Evolutionary conservation across 2,329 filamentous ascomycete species (phyloP).

Genomic region (Diaporthe citrichinensis): DNA sequence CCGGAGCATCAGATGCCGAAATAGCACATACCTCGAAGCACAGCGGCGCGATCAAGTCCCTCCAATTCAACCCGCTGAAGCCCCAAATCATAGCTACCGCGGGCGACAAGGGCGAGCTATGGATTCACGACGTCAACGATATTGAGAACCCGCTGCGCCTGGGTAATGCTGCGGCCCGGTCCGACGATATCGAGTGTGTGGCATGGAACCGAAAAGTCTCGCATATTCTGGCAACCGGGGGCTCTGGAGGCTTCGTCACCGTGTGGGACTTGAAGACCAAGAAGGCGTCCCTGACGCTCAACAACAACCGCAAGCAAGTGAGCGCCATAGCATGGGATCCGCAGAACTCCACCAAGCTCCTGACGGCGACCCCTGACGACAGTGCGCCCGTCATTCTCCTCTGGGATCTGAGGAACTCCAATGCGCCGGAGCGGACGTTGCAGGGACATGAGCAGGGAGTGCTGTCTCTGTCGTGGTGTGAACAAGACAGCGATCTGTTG

Average conservation of each 20-base stretch:
- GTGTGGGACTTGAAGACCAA: slow-evolving; percentile 99
- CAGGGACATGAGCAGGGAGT: slow-evolving; percentile 96
- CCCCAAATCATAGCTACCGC: slow-evolving; percentile 93
- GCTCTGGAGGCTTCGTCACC: slow-evolving; percentile 93
- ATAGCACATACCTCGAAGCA: slow-evolving; percentile 92
- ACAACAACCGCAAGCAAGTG: slow-evolving; percentile 94
- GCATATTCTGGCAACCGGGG: slow-evolving; percentile 95
- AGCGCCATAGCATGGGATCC: slow-evolving; percentile 98
- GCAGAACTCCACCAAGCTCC: slow-evolving; percentile 91
- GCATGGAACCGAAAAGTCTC: slow-evolving; percentile 99
- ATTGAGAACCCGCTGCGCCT: slow-evolving; percentile 89
- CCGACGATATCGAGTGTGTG: slow-evolving; percentile 95
- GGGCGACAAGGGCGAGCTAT: slow-evolving; percentile 95
- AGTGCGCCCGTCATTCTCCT: slow-evolving; percentile 88
- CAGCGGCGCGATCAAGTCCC: slow-evolving; percentile 89
- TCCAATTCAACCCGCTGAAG: slow-evolving; percentile 96
- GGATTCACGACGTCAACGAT: slow-evolving; percentile 95
- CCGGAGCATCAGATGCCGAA: slow-evolving; percentile 77
- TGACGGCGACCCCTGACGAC: slow-evolving; percentile 93
- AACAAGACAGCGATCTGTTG: slow-evolving; percentile 88
- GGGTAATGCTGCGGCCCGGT: slow-evolving; percentile 87
- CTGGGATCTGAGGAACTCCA: slow-evolving; percentile 97
- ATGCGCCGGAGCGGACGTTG: slow-evolving; percentile 90
- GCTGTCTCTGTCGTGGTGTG: slow-evolving; percentile 94
- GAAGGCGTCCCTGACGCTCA: slow-evolving; percentile 95